phyloP scores from a whole-genome alignment of 1,284 basidiomycete genomes.

The Inonotus obliquus region DNA sequence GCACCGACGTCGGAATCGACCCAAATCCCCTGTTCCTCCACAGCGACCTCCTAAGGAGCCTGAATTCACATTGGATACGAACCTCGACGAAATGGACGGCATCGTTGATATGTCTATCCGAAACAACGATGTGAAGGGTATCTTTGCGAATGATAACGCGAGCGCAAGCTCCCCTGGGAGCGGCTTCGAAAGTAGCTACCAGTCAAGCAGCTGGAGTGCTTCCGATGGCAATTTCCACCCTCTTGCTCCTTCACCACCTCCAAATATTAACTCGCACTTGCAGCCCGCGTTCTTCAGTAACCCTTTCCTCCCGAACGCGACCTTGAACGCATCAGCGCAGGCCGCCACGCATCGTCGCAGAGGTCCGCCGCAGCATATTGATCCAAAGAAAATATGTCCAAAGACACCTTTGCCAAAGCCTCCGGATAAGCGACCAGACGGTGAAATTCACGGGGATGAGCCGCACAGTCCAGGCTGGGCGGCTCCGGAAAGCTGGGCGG shows the following conservation, averaged over 20 bases:
- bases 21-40: slow-evolving; percentile 27
- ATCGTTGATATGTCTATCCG: slow-evolving; percentile 59
- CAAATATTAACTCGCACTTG: slow-evolving; percentile 20
- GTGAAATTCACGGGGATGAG: slow-evolving; percentile 16
- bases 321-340: slow-evolving; percentile 19
- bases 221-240: slow-evolving; percentile 18
- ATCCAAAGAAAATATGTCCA: slow-evolving; percentile 45
- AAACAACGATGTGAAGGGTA: slow-evolving; percentile 19
- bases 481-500: slow-evolving; percentile 57
- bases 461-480: slow-evolving; percentile 40
- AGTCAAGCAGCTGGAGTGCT: slow-evolving; percentile 18
- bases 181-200: slow-evolving; percentile 24
- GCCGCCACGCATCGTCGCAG: slow-evolving; percentile 16
- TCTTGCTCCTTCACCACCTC: slow-evolving; percentile 24
- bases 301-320: slow-evolving; percentile 36
- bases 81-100: slow-evolving; percentile 80
- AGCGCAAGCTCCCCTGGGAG: slow-evolving; percentile 39
- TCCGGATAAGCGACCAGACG: slow-evolving; percentile 2
- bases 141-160: slow-evolving; percentile 20
- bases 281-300: slow-evolving; percentile 38
- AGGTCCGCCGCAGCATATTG: slow-evolving; percentile 18
- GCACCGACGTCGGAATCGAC: slow-evolving; percentile 28
- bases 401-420: slow-evolving; percentile 31
- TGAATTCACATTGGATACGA: slow-evolving; percentile 61
- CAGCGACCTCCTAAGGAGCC: slow-evolving; percentile 22